These are phyloP conservation scores for Talaromyces stipitatus DNA, from an alignment of 495 filamentous ascomycete genomes.

Conservation along the genomic window DNA sequence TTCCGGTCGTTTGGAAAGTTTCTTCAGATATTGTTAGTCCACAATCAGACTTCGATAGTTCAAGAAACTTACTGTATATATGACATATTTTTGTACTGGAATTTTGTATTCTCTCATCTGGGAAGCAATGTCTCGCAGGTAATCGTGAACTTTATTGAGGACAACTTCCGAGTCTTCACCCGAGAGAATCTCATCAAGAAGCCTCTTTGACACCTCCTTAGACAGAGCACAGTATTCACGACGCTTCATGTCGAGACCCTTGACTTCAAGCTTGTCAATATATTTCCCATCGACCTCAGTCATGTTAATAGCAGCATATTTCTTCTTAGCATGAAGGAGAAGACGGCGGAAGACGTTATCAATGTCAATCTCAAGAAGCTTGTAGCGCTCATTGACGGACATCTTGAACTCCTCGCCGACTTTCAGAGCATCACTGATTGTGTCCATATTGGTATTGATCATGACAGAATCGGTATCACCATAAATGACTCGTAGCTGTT, in stretches of 20 bases:
- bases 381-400: constrained; percentile 83
- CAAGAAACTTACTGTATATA: constrained; percentile 62
- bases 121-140: constrained; percentile 70
- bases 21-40: constrained; percentile 28
- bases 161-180: constrained; percentile 88
- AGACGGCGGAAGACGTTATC: constrained; percentile 95
- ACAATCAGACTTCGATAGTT: background rate
- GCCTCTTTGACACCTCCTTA: constrained; percentile 77
- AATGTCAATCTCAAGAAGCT: constrained; percentile 90
- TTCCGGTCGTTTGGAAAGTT: constrained; percentile 86
- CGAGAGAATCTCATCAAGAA: constrained; percentile 86
- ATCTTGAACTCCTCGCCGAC: constrained; percentile 77
- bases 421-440: constrained; percentile 81
- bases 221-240: constrained; percentile 93
- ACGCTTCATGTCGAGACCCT: constrained; percentile 94
- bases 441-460: constrained; percentile 97
- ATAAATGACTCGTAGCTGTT: constrained; percentile 86
- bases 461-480: constrained; percentile 99
- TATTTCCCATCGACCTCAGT: constrained; percentile 83
- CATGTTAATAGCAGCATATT: constrained; percentile 96
- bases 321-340: constrained; percentile 95
- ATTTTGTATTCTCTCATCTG: constrained; percentile 76
- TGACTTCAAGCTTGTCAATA: constrained; percentile 92
- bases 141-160: constrained; percentile 84
- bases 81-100: constrained; percentile 81